Conservation (phyloP, 768 basidiomycete genomes). For the Dentipellis sp. region DNA sequence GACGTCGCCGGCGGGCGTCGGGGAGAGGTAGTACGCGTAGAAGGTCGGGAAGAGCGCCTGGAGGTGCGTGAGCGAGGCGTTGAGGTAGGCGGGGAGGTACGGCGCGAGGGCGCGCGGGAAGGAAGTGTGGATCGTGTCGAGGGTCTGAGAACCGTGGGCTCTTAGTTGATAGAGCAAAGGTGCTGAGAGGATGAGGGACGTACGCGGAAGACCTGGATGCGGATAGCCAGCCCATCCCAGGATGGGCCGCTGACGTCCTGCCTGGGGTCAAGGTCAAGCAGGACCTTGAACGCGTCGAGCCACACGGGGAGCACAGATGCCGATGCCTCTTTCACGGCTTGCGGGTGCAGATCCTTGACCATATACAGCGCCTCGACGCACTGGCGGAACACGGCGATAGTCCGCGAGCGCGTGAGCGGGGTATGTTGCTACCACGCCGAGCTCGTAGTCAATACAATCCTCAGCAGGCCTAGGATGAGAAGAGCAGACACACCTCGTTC, state of each 20-base stretch:
- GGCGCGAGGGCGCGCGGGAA: constrained; percentile 69
- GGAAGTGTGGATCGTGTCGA: constrained; percentile 70
- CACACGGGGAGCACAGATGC: constrained; percentile 78
- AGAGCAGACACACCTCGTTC: constrained; percentile 41
- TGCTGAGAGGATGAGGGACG: constrained; percentile 4
- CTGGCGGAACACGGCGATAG: constrained; percentile 84
- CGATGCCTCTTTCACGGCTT: constrained; percentile 75
- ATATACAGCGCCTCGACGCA: constrained; percentile 86
- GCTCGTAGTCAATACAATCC: neutral
- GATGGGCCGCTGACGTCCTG: constrained; percentile 50
- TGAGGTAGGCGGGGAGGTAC: constrained; percentile 53
- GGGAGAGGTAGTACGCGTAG: constrained; percentile 48
- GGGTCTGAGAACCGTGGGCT: constrained; percentile 38
- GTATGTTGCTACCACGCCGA: constrained; percentile 49
- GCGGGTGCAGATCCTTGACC: constrained; percentile 90
- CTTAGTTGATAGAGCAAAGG: neutral
- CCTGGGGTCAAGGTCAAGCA: constrained; percentile 56
- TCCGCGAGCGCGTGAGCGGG: constrained; percentile 73
- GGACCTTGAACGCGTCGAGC: constrained; percentile 82
- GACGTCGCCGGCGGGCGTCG: constrained; percentile 32
- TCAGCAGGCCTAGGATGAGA: neutral
- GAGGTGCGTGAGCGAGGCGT: constrained; percentile 50
- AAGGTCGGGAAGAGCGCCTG: constrained; percentile 51
- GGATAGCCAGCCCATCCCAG: constrained; percentile 78
- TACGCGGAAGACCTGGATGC: constrained; percentile 83